Percentiles rank a stretch among this genome's conserved stretches.
phyloP scores from a whole-genome alignment of 371 early-diverging fungal genomes.

The Haplosporangium sp. region DNA sequence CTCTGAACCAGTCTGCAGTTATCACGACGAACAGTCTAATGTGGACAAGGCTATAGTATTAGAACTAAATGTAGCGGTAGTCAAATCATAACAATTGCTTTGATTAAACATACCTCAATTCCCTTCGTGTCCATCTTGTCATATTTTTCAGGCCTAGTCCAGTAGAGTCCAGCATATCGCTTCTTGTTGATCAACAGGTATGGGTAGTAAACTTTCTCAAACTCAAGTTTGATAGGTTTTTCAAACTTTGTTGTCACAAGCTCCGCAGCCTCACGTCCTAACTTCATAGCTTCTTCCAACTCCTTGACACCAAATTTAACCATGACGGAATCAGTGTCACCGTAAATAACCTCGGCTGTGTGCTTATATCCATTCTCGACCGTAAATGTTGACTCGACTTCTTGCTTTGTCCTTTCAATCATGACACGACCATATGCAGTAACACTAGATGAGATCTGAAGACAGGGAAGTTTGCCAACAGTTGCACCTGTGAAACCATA shows the following conservation, averaged over 20 bases:
- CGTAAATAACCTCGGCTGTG: slow-evolving; percentile 97
- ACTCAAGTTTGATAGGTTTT: slow-evolving; percentile 98
- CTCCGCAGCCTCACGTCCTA: slow-evolving; percentile 91
- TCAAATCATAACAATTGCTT: neutral
- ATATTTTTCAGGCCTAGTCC: slow-evolving; percentile 92
- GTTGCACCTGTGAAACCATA: slow-evolving; percentile 99
- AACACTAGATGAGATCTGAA: slow-evolving; percentile 98
- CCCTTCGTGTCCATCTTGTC: slow-evolving; percentile 99
- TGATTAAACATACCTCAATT: slow-evolving; percentile 83
- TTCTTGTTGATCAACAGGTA: slow-evolving; percentile 99
- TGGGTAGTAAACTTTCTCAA: slow-evolving; percentile 99
- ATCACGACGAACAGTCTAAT: slow-evolving; percentile 98
- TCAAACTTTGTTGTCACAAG: slow-evolving; percentile 91
- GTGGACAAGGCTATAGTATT: neutral
- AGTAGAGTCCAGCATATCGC: slow-evolving; percentile 99
- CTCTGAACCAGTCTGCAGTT: slow-evolving; percentile 96
- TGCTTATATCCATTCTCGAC: slow-evolving; percentile 90
- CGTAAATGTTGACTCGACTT: slow-evolving; percentile 90
- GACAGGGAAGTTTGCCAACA: slow-evolving; percentile 96
- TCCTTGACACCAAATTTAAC: slow-evolving; percentile 93
- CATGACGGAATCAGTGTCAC: slow-evolving; percentile 99
- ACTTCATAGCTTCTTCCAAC: slow-evolving; percentile 89
- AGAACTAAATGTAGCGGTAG: neutral
- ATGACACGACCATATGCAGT: slow-evolving; percentile 99
- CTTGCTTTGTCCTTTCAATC: slow-evolving; percentile 94